phyloP scores from a whole-genome alignment of 108 stramenopile genomes.

The Cyclotella atomus region DNA sequence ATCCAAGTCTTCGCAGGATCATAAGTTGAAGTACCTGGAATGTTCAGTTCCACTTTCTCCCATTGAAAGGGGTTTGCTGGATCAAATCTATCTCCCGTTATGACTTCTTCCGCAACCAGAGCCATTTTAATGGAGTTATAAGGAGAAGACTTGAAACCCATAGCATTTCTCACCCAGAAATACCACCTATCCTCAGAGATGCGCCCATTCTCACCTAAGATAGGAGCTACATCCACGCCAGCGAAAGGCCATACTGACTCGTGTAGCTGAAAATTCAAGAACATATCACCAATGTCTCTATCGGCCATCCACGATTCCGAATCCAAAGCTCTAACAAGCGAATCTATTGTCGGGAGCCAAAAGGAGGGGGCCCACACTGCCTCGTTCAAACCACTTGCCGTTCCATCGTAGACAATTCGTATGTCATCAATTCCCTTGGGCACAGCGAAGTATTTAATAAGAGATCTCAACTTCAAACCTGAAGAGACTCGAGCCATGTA shows the following conservation, averaged over 20 bases:
- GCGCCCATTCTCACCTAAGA: background rate
- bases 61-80: constrained; percentile 34
- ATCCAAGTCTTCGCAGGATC: background rate
- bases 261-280: constrained; percentile 37
- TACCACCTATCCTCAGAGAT: constrained; percentile 10
- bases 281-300: constrained; percentile 45
- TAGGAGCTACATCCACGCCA: constrained; percentile 18
- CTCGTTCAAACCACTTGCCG: constrained; percentile 36
- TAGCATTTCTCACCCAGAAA: constrained; percentile 24
- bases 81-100: constrained; percentile 17
- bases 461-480: background rate
- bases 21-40: constrained; percentile 13
- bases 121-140: constrained; percentile 29
- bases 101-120: constrained; percentile 28
- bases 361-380: constrained; percentile 48
- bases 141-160: constrained; percentile 43
- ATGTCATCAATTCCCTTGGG: constrained; percentile 29
- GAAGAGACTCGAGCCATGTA: background rate
- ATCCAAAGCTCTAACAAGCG: constrained; percentile 18
- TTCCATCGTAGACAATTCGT: constrained; percentile 44
- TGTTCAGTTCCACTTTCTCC: constrained; percentile 25
- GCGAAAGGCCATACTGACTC: background rate
- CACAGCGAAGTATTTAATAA: constrained; percentile 33
- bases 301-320: constrained; percentile 16
- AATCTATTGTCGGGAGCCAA: constrained; percentile 31